Conservation (phyloP, 306 rosid genomes). For the Acacia crassicarpa region DNA sequence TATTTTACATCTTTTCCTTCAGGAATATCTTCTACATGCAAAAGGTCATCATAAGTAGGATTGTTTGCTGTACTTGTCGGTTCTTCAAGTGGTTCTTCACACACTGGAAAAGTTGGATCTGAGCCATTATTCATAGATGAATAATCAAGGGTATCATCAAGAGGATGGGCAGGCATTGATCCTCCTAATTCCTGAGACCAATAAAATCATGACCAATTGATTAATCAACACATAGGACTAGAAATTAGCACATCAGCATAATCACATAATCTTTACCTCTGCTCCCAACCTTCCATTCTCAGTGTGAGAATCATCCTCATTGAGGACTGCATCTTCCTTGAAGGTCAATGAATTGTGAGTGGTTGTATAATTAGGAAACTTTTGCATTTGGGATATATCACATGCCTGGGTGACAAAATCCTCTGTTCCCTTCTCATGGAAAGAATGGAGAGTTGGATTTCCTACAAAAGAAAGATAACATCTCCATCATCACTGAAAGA, state of each 20-base stretch:
- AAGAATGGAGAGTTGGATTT: conserved; percentile 37
- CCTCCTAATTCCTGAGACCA: conserved; percentile 51
- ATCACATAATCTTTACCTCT: conserved; percentile 39
- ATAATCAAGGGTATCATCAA: conserved; percentile 37
- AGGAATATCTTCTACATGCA: conserved; percentile 47
- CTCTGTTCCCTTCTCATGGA: conserved; percentile 25
- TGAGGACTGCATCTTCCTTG: conserved; percentile 9
- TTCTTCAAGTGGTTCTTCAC: conserved; percentile 54
- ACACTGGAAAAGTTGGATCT: conserved; percentile 38
- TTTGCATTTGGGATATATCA: conserved; percentile 43
- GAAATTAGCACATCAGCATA: conserved; percentile 25
- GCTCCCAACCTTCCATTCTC: conserved; percentile 23
- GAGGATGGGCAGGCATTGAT: conserved; percentile 35
- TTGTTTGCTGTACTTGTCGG: conserved; percentile 38
- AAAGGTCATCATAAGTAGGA: conserved; percentile 41
- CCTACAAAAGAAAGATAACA: conserved; percentile 27
- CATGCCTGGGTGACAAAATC: conserved; percentile 34
- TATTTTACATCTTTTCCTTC: conserved; percentile 43
- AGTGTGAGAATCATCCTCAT: conserved; percentile 17
- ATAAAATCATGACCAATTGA: conserved; percentile 19
- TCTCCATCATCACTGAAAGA: conserved; percentile 25
- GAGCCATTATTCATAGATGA: conserved; percentile 40
- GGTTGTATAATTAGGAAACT: conserved; percentile 25
- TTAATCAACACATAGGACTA: conserved; percentile 15
- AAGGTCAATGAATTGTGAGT: conserved; percentile 31